A percentile compares a stretch with the other conserved stretches of the same genome.
Conservation (phyloP, 441 rosid species). For the Breynia disticha region DNA sequence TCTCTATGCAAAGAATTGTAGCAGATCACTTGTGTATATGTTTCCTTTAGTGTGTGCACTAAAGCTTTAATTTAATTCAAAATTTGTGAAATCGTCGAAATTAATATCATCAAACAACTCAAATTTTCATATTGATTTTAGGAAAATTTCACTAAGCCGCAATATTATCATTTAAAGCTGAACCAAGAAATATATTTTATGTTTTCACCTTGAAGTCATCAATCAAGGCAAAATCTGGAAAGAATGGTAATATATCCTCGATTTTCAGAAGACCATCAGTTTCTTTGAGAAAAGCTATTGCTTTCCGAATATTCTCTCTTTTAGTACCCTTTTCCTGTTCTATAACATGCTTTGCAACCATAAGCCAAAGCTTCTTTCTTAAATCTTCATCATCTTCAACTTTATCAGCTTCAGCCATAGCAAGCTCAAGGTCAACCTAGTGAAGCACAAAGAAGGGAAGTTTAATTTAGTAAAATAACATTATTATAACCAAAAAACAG, state of each 20-base stretch:
- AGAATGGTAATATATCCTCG: conserved; percentile 97
- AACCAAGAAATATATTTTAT: background rate
- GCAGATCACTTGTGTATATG: too few species aligned
- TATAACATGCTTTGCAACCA: conserved; percentile 97
- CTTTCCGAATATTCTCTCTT: conserved; percentile 96
- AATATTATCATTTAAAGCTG: background rate
- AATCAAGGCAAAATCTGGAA: conserved; percentile 97
- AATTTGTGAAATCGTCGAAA: too few species aligned
- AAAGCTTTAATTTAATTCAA: too few species aligned
- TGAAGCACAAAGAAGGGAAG: conserved; percentile 8
- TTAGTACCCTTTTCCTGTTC: conserved; percentile 94
- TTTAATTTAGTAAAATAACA: too few species aligned
- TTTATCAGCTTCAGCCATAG: conserved; percentile 99
- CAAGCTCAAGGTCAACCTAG: conserved; percentile 97
- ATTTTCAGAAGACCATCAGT: conserved; percentile 96
- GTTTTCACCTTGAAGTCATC: conserved; percentile 91
- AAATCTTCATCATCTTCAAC: conserved; percentile 99
- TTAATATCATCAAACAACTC: too few species aligned
- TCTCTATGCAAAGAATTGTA: too few species aligned
- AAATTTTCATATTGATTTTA: too few species aligned
- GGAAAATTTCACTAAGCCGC: background rate
- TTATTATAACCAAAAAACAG: too few species aligned
- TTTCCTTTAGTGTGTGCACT: too few species aligned
- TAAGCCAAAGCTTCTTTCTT: conserved; percentile 98
- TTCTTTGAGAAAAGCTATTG: conserved; percentile 98